These are phyloP conservation scores for Eimeria necatrix DNA, from an alignment of 169 alveolate genomes.

Conservation along the genomic window DNA sequence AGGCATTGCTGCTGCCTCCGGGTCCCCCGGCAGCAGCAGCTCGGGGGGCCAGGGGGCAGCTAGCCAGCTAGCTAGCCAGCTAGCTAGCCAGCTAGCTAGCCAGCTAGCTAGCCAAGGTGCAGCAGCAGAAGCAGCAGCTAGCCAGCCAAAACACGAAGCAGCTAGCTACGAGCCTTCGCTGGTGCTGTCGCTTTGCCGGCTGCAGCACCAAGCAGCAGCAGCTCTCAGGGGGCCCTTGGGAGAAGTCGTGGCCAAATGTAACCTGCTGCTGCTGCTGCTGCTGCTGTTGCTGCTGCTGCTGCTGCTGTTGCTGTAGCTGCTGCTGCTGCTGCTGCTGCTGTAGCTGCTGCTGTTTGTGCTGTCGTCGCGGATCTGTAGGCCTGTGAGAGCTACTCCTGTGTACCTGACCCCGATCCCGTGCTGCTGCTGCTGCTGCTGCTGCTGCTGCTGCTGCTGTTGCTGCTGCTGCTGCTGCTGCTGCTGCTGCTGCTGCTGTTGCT, in stretches of 20 bases:
- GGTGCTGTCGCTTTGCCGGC: slow-evolving; percentile 55
- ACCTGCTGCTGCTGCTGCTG: slow-evolving; percentile 34
- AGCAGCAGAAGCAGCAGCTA: slow-evolving; percentile 4
- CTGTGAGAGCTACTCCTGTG: no score
- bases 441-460: slow-evolving; percentile 17
- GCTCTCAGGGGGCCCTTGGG: slow-evolving; percentile 28
- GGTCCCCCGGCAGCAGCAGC: no score
- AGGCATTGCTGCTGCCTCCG: no score
- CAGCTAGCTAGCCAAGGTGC: not conserved
- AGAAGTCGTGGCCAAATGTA: slow-evolving; percentile 51
- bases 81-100: no score
- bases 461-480: slow-evolving; percentile 25
- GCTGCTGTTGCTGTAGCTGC: slow-evolving; percentile 4
- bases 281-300: slow-evolving; percentile 6
- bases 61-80: no score
- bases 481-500: not conserved
- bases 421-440: not conserved
- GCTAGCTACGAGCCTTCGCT: slow-evolving; percentile 3
- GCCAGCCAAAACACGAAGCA: not conserved
- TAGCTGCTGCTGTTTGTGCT: not conserved
- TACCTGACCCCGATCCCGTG: no score
- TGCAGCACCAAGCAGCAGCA: slow-evolving; percentile 52
- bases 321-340: slow-evolving; percentile 11
- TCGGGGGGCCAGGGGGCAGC: no score
- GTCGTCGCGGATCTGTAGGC: not conserved